Evolutionary conservation across 2,329 filamentous ascomycete species (phyloP).

Genomic region (Plectosphaerella plurivora): DNA sequence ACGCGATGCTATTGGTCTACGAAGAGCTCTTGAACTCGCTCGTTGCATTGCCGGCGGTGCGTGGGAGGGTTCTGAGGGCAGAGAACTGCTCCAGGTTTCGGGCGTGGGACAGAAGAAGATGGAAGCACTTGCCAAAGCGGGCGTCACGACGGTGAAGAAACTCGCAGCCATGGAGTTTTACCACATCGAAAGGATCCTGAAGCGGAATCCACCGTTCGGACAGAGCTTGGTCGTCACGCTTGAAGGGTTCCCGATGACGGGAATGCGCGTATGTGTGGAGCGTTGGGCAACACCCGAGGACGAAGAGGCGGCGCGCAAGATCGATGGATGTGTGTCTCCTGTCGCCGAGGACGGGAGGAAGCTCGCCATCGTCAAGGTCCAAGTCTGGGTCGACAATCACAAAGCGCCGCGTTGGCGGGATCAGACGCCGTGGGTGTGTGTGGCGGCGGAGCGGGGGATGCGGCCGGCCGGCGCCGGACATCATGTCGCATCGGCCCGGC

Average conservation of each 20-base stretch:
- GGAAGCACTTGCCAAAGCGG: slow-evolving; percentile 67
- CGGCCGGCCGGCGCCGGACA: neutral
- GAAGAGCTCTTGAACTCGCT: slow-evolving; percentile 70
- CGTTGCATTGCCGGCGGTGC: slow-evolving; percentile 68
- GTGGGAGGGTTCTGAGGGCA: slow-evolving; percentile 68
- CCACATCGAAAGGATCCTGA: slow-evolving; percentile 71
- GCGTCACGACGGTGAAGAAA: slow-evolving; percentile 66
- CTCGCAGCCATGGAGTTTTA: slow-evolving; percentile 63
- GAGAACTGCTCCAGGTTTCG: slow-evolving; percentile 79
- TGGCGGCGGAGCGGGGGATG: neutral
- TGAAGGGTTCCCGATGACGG: slow-evolving; percentile 59
- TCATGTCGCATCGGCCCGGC: neutral
- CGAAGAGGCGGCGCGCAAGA: slow-evolving; percentile 22
- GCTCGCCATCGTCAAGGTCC: neutral
- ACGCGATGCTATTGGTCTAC: slow-evolving; percentile 60
- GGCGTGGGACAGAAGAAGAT: slow-evolving; percentile 72
- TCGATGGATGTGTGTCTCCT: slow-evolving; percentile 8
- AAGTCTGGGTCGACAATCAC: slow-evolving; percentile 33
- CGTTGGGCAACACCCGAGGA: neutral
- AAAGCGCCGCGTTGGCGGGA: neutral
- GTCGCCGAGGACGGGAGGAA: slow-evolving; percentile 9
- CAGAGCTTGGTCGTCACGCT: slow-evolving; percentile 61
- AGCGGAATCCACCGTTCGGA: slow-evolving; percentile 80
- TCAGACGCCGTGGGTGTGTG: slow-evolving; percentile 21
- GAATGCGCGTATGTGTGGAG: neutral